phyloP scores from a whole-genome alignment of 2,329 filamentous ascomycete species.

The Aspergillus awamori region DNA sequence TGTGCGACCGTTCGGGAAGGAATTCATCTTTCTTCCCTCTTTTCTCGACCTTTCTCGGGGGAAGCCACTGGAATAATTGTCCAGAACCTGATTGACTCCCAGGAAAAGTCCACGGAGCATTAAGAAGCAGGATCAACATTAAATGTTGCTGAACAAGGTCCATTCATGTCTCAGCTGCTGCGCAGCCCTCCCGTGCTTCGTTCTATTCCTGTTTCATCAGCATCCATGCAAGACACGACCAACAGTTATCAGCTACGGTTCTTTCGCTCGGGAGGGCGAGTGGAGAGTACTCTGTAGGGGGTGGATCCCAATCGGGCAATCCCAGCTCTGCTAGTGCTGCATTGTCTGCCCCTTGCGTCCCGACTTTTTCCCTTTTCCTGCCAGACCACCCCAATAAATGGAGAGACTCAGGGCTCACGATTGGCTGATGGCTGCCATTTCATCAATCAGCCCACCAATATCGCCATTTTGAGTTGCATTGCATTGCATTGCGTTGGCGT shows the following conservation, averaged over 20 bases:
- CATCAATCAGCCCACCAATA: conserved; percentile 18
- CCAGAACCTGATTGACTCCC: not conserved
- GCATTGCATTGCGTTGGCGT: conserved; percentile 28
- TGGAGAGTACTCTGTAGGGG: conserved; percentile 8
- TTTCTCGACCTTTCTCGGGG: not conserved
- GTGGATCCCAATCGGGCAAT: conserved; percentile 13
- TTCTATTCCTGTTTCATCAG: conserved; percentile 18
- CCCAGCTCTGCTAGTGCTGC: conserved; percentile 11
- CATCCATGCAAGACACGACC: conserved; percentile 21
- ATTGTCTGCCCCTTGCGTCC: conserved; percentile 25
- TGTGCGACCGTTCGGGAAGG: not conserved
- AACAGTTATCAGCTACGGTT: conserved; percentile 15
- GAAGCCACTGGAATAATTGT: conserved; percentile 5
- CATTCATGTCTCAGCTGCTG: conserved; percentile 20
- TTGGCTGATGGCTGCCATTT: conserved; percentile 13
- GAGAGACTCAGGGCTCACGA: not conserved
- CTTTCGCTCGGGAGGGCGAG: conserved; percentile 10
- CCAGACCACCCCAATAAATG: conserved; percentile 17
- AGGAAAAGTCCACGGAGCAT: conserved; percentile 9
- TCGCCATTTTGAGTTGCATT: conserved; percentile 29
- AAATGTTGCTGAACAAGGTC: conserved; percentile 12
- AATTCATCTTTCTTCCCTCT: not conserved
- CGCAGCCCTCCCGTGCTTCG: conserved; percentile 17
- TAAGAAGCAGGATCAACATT: conserved; percentile 15
- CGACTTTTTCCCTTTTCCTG: conserved; percentile 6